Evolutionary conservation across 2,329 filamentous ascomycete genomes (phyloP).

Genomic region (Thyridium curvatum): DNA sequence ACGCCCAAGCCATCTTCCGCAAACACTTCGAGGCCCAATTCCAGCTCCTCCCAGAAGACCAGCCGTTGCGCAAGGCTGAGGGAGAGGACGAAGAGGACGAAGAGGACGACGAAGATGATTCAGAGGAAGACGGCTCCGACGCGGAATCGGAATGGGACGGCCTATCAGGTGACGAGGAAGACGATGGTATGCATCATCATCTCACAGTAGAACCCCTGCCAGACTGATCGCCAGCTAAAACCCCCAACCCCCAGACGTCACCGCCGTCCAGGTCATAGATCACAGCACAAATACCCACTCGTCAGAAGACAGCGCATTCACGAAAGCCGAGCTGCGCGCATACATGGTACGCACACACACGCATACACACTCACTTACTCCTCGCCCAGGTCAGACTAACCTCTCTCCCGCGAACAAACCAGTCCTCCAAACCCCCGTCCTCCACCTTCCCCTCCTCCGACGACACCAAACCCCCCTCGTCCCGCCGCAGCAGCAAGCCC

Average conservation of each 20-base stretch:
- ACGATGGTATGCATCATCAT: slow-evolving; percentile 5
- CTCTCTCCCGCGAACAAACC: slow-evolving; percentile 11
- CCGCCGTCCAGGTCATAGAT: slow-evolving; percentile 55
- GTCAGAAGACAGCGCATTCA: slow-evolving; percentile 12
- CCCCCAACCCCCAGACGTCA: slow-evolving; percentile 15
- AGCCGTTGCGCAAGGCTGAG: slow-evolving; percentile 15
- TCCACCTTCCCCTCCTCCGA: slow-evolving; percentile 9
- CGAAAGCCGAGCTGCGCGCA: slow-evolving; percentile 65
- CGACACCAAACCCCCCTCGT: neutral
- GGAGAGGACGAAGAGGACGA: slow-evolving; percentile 29
- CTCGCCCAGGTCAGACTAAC: slow-evolving; percentile 5
- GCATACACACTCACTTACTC: neutral
- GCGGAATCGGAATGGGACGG: slow-evolving; percentile 53
- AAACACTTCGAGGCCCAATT: slow-evolving; percentile 87
- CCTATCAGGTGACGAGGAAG: slow-evolving; percentile 47
- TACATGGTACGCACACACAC: slow-evolving; percentile 56
- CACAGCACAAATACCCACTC: slow-evolving; percentile 37
- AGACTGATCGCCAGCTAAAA: slow-evolving; percentile 15
- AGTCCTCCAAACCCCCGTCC: slow-evolving; percentile 47
- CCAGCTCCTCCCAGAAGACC: slow-evolving; percentile 53
- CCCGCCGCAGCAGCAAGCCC: slow-evolving; percentile 13
- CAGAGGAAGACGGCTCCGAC: slow-evolving; percentile 21
- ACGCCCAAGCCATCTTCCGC: slow-evolving; percentile 69
- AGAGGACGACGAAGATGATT: slow-evolving; percentile 17
- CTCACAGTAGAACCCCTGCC: slow-evolving; percentile 2